phyloP scores from a whole-genome alignment of 345 rosid genomes.

The Rhizophora mangle region DNA sequence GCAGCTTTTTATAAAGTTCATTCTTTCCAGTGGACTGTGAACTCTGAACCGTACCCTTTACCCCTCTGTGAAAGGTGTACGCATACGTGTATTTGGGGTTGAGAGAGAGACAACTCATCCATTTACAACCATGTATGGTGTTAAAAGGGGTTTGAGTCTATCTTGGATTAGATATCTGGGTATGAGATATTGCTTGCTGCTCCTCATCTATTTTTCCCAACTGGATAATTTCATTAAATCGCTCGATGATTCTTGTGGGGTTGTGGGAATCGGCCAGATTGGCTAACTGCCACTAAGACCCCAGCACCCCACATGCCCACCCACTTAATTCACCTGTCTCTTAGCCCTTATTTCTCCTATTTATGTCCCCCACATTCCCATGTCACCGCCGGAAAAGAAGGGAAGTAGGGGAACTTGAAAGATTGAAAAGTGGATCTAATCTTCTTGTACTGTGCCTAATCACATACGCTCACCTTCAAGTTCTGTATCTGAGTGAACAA shows the following conservation, averaged over 20 bases:
- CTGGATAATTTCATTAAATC: constrained; percentile 44
- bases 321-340: constrained; percentile 7
- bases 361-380: constrained; percentile 28
- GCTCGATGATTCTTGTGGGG: constrained; percentile 43
- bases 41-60: constrained; percentile 21
- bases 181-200: constrained; percentile 30
- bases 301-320: constrained; percentile 50
- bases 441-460: background rate
- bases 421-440: background rate
- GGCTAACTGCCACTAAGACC: constrained; percentile 42
- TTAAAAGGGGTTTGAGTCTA: constrained; percentile 18
- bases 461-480: background rate
- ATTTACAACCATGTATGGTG: constrained; percentile 31
- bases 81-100: background rate
- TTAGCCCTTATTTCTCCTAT: constrained; percentile 20
- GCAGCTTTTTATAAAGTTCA: background rate
- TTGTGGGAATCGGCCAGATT: constrained; percentile 34
- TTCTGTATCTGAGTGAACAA: background rate
- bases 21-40: constrained; percentile 15
- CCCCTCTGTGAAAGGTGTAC: background rate
- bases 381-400: constrained; percentile 6
- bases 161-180: constrained; percentile 42
- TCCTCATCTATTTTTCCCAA: constrained; percentile 28
- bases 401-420: background rate
- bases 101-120: constrained; percentile 16